Base-by-base conservation (phyloP, 83 land plant species). In the Larix sibirica region DNA sequence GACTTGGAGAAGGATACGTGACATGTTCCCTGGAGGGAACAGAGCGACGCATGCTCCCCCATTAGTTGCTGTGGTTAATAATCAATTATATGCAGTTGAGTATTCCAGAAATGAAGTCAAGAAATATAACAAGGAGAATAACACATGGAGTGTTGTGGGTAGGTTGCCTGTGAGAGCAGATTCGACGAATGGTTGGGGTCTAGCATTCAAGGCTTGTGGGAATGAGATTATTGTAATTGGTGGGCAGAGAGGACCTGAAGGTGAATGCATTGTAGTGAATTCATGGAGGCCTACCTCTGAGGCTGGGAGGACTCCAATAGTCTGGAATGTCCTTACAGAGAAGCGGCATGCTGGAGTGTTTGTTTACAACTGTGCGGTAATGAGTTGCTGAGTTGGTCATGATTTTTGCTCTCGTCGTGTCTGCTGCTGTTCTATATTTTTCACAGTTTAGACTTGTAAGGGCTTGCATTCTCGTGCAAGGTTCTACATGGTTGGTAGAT, bases 51-150 rank as follows among this genome's bases (percentile, higher is more conserved):
- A 84, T 17, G 88, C 99, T 12, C 99, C 99, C 21, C 99, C 99
- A 28, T 88, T 97, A 3, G 92, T 97, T 20, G 98, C 99, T 0
- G 99, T 97, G 23, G 98, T 92, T 10, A 84, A 90, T 62, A 92
- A 94, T 76, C 84, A 95, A 86, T 91, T 96, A 3, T 96, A 92
- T 84, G 87, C 90, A 44, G 87, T 86, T 21, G 95, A 96, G 36
- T 82, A 87, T 18, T 63, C 86, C 13, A 84, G 89, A 3, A 95
- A 93, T 54, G 84, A 66, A 64, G 89, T 96, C 0, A 96, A 89
- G 75, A 86, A 80, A 42, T 96, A 96, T 79, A 80, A 87, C 63
- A 91, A 89, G 84, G 50, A 14, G 20, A 87, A 87, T 36, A 93
- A 93, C 77, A 54, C 76, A 2, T 94, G 96, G 96, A 84, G 61